Conservation (phyloP, 352 stramenopile genomes). For the Phytophthora ohioensis region DNA sequence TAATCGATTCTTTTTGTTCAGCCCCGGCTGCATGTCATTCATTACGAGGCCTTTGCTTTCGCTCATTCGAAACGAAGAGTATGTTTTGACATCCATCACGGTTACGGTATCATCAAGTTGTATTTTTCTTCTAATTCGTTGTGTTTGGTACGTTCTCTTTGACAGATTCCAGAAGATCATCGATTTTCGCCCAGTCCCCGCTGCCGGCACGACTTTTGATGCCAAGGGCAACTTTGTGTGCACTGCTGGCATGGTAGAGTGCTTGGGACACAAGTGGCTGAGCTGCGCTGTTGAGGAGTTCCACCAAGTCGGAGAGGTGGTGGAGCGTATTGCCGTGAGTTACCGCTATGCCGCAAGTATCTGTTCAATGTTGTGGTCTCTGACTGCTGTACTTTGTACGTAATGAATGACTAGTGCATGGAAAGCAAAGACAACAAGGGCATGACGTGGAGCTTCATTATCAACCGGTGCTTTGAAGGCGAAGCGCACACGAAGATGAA, state of each 20-base stretch:
- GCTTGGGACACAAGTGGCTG: conserved; percentile 81
- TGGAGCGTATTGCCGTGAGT: conserved; percentile 70
- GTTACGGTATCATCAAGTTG: background rate
- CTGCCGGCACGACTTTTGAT: conserved; percentile 71
- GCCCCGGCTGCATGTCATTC: conserved; percentile 79
- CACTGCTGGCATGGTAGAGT: conserved; percentile 73
- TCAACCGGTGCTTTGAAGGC: conserved; percentile 70
- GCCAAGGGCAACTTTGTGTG: conserved; percentile 73
- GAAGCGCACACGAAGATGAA: conserved; percentile 61
- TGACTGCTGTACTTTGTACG: conserved; percentile 11
- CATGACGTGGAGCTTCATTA: conserved; percentile 68
- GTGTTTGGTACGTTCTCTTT: background rate
- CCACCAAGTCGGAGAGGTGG: conserved; percentile 64
- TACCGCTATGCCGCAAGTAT: background rate
- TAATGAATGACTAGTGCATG: conserved; percentile 55
- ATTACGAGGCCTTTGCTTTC: conserved; percentile 69
- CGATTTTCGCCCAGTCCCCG: conserved; percentile 72
- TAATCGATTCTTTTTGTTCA: conserved; percentile 25
- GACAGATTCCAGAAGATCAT: conserved; percentile 78
- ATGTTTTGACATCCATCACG: conserved; percentile 18
- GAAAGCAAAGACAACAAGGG: conserved; percentile 84
- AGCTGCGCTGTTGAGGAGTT: conserved; percentile 80
- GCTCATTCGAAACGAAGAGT: conserved; percentile 70
- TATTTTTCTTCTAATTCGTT: conserved; percentile 18
- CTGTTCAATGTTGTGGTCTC: background rate